Evolutionary conservation across 345 rosid genomes (phyloP).

Genomic region (Microcos paniculata): DNA sequence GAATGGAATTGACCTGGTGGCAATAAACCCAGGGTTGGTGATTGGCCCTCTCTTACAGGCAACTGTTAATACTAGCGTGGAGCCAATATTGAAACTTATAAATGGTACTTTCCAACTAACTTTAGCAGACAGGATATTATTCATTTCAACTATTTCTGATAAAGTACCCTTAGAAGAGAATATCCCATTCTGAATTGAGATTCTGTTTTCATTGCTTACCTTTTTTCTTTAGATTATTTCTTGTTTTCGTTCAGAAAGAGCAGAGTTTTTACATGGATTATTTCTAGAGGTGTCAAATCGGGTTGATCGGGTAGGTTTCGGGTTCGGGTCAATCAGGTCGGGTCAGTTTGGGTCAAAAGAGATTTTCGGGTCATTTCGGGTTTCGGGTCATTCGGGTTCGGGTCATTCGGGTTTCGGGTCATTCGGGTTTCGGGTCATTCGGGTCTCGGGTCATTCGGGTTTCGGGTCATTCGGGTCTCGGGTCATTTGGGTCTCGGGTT

Average conservation of each 20-base stretch:
- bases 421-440: too few relatives aligned
- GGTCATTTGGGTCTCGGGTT: too few relatives aligned
- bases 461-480: too few relatives aligned
- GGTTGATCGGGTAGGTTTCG: too few relatives aligned
- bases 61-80: conserved; percentile 29
- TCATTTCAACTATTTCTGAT: background rate
- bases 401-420: too few relatives aligned
- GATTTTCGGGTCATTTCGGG: too few relatives aligned
- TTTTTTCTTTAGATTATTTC: background rate
- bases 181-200: background rate
- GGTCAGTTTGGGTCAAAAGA: too few relatives aligned
- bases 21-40: conserved; percentile 38
- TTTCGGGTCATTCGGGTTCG: too few relatives aligned
- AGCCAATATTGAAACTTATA: conserved; percentile 21
- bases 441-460: too few relatives aligned
- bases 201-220: background rate
- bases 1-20: conserved; percentile 41
- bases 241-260: background rate
- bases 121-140: background rate
- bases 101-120: conserved; percentile 33
- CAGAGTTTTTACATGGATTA: background rate
- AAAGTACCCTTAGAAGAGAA: background rate
- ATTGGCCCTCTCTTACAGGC: conserved; percentile 48
- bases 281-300: too few relatives aligned
- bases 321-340: too few relatives aligned